Percentiles rank a stretch among this genome's conserved stretches.
These are phyloP conservation scores for Lactifluus subvellereus DNA, from an alignment of 768 basidiomycete species.

Conservation along the genomic window DNA sequence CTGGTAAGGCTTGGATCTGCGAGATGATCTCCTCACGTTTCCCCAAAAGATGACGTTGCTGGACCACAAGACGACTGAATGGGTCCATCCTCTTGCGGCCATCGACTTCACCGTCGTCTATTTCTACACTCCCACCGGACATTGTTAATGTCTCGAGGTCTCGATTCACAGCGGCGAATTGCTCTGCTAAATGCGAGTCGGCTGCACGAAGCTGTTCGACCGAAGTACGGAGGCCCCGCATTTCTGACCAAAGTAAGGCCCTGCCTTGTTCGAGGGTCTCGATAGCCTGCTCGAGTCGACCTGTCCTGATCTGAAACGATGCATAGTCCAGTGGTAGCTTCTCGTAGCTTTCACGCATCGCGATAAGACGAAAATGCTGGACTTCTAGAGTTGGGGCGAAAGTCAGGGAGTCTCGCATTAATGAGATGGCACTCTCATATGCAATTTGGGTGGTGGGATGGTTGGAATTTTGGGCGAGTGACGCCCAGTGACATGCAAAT, in stretches of 20 bases:
- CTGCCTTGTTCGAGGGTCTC: background rate
- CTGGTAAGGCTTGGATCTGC: background rate
- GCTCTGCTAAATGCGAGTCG: background rate
- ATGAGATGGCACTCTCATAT: too few species aligned
- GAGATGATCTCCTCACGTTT: background rate
- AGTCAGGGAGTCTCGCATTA: too few species aligned
- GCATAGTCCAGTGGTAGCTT: too few species aligned
- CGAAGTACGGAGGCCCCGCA: too few species aligned
- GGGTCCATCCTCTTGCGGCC: background rate
- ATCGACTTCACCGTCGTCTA: background rate
- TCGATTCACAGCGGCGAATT: background rate
- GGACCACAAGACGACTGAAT: background rate
- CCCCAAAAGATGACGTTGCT: background rate
- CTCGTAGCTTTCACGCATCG: too few species aligned
- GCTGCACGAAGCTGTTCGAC: background rate
- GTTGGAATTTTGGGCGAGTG: too few species aligned
- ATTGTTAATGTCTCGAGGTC: background rate
- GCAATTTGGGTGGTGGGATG: too few species aligned
- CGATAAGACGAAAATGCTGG: too few species aligned
- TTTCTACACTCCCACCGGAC: background rate
- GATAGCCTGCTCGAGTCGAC: background rate
- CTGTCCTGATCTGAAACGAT: background rate
- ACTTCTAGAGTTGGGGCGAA: too few species aligned
- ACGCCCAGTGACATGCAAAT: too few species aligned
- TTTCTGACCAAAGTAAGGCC: too few species aligned